Conservation (phyloP, 1,284 basidiomycete species). For the Ceratobasidium sp. region DNA sequence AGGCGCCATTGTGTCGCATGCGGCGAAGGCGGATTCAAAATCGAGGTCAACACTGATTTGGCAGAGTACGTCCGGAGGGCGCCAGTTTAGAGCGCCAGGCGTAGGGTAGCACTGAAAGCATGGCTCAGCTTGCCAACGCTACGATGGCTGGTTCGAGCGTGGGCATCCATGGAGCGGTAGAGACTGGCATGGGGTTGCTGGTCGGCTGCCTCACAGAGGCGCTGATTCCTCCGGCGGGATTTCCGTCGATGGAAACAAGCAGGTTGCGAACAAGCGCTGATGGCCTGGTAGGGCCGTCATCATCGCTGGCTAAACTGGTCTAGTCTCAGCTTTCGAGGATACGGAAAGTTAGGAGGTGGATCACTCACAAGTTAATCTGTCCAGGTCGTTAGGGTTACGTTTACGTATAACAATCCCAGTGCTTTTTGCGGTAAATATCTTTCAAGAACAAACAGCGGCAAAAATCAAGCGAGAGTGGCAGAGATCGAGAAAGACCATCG, state of each 20-base stretch:
- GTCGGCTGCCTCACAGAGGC: neutral
- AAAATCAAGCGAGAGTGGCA: no score
- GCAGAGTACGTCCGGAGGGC: constrained; percentile 16
- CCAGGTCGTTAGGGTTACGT: no score
- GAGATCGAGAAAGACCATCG: no score
- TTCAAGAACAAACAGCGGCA: no score
- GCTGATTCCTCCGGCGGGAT: neutral
- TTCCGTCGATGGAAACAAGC: constrained; percentile 28
- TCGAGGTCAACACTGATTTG: neutral
- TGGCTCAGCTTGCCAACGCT: constrained; percentile 1
- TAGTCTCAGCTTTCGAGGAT: no score
- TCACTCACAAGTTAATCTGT: no score
- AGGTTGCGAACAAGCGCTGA: no score
- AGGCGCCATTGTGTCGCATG: constrained; percentile 7
- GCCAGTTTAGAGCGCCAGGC: constrained; percentile 36
- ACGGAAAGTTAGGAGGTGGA: no score
- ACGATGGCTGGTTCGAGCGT: neutral
- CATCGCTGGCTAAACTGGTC: no score
- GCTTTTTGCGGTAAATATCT: no score
- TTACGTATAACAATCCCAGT: no score
- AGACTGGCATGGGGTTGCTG: constrained; percentile 30
- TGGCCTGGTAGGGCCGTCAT: no score
- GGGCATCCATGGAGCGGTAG: constrained; percentile 20
- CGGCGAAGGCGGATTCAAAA: constrained; percentile 7
- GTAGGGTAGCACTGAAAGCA: neutral